Evolutionary conservation across 2,329 filamentous ascomycete species (phyloP).

Genomic region (Aspergillus sp.): DNA sequence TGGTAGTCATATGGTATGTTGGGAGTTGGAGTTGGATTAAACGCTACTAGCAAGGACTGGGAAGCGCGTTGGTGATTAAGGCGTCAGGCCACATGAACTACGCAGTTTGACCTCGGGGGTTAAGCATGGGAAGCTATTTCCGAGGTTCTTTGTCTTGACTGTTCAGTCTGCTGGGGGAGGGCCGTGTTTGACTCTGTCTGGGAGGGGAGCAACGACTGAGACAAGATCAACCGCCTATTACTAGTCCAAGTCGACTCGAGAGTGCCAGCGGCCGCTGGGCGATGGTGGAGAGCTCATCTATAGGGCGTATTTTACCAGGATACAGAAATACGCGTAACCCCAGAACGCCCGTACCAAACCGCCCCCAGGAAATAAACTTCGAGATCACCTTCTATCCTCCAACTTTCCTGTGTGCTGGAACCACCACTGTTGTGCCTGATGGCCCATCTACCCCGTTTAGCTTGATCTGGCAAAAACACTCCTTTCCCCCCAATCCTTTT

Average conservation of each 20-base stretch:
- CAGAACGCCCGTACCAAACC: background rate
- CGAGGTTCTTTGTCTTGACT: background rate
- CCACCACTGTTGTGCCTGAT: background rate
- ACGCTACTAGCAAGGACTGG: background rate
- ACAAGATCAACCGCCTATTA: background rate
- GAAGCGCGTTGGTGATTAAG: background rate
- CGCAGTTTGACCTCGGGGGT: too few relatives aligned
- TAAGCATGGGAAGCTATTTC: background rate
- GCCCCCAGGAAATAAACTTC: slow-evolving; percentile 6
- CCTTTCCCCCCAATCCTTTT: slow-evolving; percentile 1
- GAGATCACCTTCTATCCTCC: slow-evolving; percentile 3
- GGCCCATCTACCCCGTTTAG: background rate
- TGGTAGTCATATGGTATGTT: background rate
- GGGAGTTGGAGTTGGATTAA: background rate
- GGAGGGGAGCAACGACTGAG: background rate
- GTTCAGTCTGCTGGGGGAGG: background rate
- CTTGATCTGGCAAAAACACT: background rate
- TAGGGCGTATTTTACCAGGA: background rate
- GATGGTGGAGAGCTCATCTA: background rate
- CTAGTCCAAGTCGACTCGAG: background rate
- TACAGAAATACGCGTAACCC: slow-evolving; percentile 1
- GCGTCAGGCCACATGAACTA: background rate
- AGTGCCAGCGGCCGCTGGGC: background rate
- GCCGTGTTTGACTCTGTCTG: background rate
- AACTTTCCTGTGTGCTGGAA: slow-evolving; percentile 18